Percentiles rank a stretch among this genome's conserved stretches.
phyloP scores from a whole-genome alignment of 169 alveolate genomes.

The Plasmodium gallinaceum region DNA sequence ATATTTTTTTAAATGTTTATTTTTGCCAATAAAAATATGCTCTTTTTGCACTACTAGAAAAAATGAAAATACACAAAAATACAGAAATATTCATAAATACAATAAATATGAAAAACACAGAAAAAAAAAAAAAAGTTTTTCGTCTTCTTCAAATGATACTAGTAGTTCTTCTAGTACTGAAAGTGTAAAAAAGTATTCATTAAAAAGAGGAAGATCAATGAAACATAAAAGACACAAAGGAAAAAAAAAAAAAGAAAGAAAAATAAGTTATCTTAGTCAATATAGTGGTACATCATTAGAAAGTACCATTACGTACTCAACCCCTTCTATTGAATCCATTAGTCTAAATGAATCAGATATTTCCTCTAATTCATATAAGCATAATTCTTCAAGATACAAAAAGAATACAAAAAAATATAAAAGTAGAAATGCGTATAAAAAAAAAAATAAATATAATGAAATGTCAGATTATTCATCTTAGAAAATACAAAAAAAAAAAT shows the following conservation, averaged over 20 bases:
- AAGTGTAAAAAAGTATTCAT: not conserved
- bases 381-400: conserved; percentile 5
- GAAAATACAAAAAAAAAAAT: not conserved
- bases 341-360: conserved; percentile 14
- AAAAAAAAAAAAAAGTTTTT: not conserved
- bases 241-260: conserved; percentile 12
- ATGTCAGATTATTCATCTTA: conserved; percentile 2
- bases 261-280: not conserved
- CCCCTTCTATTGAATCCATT: conserved; percentile 13
- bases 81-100: conserved; percentile 3
- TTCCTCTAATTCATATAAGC: not conserved
- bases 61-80: not conserved
- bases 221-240: not conserved
- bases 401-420: not conserved
- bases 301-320: conserved; percentile 25
- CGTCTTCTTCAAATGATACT: conserved; percentile 45
- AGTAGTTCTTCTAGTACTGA: conserved; percentile 49
- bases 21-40: conserved; percentile 20
- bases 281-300: conserved; percentile 18
- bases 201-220: not conserved
- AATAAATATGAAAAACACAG: conserved; percentile 10
- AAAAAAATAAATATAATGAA: not conserved
- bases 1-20: conserved; percentile 24
- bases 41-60: not conserved
- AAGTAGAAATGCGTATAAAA: not conserved